Evolutionary conservation across 805 yeast species (phyloP), one percentile per base, ranked within the genome.

Genomic region (Candida succiphila): DNA sequence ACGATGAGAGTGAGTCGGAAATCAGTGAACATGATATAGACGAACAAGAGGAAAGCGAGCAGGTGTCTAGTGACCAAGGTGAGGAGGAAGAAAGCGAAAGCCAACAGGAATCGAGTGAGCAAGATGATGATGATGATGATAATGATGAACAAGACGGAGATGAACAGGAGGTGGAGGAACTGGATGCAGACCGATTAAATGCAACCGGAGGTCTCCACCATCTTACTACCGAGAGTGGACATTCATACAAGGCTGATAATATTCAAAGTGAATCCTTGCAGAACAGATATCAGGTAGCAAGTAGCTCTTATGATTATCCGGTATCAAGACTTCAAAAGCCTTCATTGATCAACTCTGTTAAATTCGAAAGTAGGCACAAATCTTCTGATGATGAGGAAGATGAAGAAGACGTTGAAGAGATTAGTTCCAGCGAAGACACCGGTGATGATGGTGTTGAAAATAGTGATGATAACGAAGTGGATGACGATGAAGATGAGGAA

Each of bases 61-160:
- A 27, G 6, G 20, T 8, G 5, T 7, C 21, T 13, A 20, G 22
- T 20, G 25, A 23, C 2, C 34, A 35, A 21, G 39, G 33, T 15
- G 29, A 32, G 17, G 29, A 31, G 5, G 27, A 15, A 17, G 29
- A 9, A 13, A 15, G 10, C 13, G 28, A 25, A 10, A 31, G 20
- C 9, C 21, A 15, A 17, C 15, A 29, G 22, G 20, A 32, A 5
- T 31, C 31, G 18, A 13, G 17, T 13, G 31, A 29, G 10, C 12
- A 20, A 3, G 16, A 25, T 21, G 28, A 32, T 25, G 34, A 28
- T n/a, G 38, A 40, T 17, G 31, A 31, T 14, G 14, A 13, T 7
- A 35, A 26, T 12, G 39, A 39, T 14, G 39, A 24, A 10, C 36
- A 27, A 24, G 40, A 40, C 15, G 41, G 34, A 7, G 41, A 34